A percentile compares a stretch with the other conserved stretches of the same genome.
phyloP scores from a whole-genome alignment of 768 basidiomycete genomes.

The Exidia glandulosa region DNA sequence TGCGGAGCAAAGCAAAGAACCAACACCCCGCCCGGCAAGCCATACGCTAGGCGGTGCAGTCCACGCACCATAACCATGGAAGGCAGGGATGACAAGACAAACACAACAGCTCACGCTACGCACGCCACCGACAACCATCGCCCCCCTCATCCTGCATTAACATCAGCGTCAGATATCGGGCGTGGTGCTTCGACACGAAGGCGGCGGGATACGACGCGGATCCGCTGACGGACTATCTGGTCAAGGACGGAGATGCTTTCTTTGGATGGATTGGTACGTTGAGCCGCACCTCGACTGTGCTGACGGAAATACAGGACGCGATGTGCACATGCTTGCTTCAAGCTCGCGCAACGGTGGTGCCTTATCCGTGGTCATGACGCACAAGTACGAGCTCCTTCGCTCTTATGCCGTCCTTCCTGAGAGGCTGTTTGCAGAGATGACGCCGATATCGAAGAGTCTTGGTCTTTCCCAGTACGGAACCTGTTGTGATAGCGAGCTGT shows the following conservation, averaged over 20 bases:
- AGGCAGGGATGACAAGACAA: too few relatives aligned
- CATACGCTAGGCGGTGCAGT: too few relatives aligned
- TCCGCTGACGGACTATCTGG: constrained; percentile 10
- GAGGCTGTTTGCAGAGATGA: constrained; percentile 8
- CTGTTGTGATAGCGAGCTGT: background rate
- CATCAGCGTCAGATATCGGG: constrained; percentile 7
- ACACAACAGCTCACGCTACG: too few relatives aligned
- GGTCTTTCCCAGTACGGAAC: constrained; percentile 10
- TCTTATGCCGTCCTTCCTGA: background rate
- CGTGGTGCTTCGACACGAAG: constrained; percentile 13
- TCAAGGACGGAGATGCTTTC: constrained; percentile 7
- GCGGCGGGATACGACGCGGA: constrained; percentile 12
- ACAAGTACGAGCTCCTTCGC: constrained; percentile 7
- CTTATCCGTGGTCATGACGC: constrained; percentile 15
- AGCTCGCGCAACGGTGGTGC: constrained; percentile 10
- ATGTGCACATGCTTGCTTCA: constrained; percentile 12
- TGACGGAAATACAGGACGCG: constrained; percentile 2
- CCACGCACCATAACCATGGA: too few relatives aligned
- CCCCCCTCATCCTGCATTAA: too few relatives aligned
- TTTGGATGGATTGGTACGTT: constrained; percentile 13
- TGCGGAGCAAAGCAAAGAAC: too few relatives aligned
- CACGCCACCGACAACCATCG: too few relatives aligned
- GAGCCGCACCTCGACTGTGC: background rate
- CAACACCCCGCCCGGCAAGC: too few relatives aligned
- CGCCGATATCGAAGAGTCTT: constrained; percentile 12